Evolutionary conservation across 2,329 filamentous ascomycete genomes (phyloP), one percentile per base, ranked within the genome.

Genomic region (Fusarium veterinarium): DNA sequence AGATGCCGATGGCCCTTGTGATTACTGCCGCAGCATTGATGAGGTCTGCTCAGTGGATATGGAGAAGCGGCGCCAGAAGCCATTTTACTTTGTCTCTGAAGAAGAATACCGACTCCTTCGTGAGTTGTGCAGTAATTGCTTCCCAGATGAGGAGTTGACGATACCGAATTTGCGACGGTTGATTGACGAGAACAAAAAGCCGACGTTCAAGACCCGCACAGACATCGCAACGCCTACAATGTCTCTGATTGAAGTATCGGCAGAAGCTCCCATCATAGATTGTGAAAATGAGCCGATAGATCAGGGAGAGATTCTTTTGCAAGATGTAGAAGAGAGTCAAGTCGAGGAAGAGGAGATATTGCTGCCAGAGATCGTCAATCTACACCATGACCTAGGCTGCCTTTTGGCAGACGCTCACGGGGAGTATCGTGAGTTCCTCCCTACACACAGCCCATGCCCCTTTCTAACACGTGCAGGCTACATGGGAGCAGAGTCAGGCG

Each of bases 371-470:
- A 56, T 56, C 3, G 53, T 56, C 2, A 46, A 46, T n/a, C 30
- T 56, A 0, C 53, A 56, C 1, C 38, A 56, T 20, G 38, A 56
- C n/a, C 33, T 56, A 1, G 53, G 38, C 0, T 56, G 53, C 8
- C n/a, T 56, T 0, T 17, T 56, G 0, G 53, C 30, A 7, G 53
- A 56, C 3, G n/a, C 38, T 4, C 53, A 46, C 6, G 53, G 53
- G 3, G 53, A 56, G 19, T 56, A 56, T 7, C 53, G 53, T 56
- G 25, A 31, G 37, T 10, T 2, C 0, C n/a, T 20, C 2, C 3
- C 11, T 7, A 8, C 4, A 10, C 3, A 25, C 3, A 10, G 0
- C 3, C 11, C 0, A 8, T 7, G 1, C 0, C 17, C 4, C 1
- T 1, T 6, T 2, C 11, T 41, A 31, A 30, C 12, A 6, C 1